phyloP scores from a whole-genome alignment of 2,329 filamentous ascomycete species.

The Fusarium lyarnte region DNA sequence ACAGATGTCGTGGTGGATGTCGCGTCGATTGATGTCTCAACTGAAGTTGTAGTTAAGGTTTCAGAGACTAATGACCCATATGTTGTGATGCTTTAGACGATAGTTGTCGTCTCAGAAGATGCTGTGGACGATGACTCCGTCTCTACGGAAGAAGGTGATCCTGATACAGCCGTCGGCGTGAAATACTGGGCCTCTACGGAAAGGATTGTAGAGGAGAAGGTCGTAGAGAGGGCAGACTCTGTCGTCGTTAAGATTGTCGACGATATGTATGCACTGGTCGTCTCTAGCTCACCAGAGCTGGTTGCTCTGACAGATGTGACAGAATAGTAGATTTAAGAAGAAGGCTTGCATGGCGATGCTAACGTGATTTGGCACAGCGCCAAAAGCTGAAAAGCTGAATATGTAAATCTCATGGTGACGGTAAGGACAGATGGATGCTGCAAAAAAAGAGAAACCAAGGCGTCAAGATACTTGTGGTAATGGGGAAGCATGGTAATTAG shows the following conservation, averaged over 20 bases:
- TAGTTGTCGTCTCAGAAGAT: neutral
- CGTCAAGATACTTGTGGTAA: too few relatives aligned
- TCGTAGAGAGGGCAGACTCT: neutral
- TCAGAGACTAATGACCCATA: fast-evolving
- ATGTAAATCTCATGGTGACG: neutral
- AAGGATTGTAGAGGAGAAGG: too few relatives aligned
- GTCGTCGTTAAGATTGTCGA: neutral
- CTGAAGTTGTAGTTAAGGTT: neutral
- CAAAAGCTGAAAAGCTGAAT: neutral
- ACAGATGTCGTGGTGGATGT: neutral
- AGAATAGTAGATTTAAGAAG: neutral
- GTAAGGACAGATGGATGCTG: neutral
- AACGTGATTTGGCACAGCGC: neutral
- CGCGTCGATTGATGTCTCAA: neutral
- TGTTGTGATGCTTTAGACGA: neutral
- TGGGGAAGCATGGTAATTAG: neutral
- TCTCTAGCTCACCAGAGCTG: neutral
- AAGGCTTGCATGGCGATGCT: slow-evolving; percentile 2
- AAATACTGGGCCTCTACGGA: neutral
- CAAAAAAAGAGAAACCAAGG: neutral
- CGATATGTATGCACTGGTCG: neutral
- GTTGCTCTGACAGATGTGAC: fast-evolving
- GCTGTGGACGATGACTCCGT: neutral
- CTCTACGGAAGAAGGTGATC: neutral
- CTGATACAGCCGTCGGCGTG: too few relatives aligned